These are phyloP conservation scores for Penicilliopsis zonata DNA, from an alignment of 495 filamentous ascomycete species.

Conservation along the genomic window DNA sequence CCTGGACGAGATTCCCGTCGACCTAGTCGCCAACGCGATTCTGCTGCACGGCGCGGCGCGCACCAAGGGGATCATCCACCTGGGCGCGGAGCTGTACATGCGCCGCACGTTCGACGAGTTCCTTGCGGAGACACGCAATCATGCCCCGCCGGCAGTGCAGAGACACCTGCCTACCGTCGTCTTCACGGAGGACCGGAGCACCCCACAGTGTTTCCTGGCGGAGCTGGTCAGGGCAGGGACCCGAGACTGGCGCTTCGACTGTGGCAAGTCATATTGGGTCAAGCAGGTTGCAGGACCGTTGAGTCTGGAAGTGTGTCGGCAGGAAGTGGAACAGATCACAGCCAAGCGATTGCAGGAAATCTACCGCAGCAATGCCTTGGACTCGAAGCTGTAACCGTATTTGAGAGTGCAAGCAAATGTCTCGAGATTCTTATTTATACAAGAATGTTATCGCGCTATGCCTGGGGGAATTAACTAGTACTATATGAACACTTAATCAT, in stretches of 20 bases:
- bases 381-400: conserved; percentile 1
- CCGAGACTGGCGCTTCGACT: conserved; percentile 1
- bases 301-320: background rate
- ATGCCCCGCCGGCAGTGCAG: background rate
- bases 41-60: conserved; percentile 21
- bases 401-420: no score
- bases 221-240: conserved; percentile 1
- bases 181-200: conserved; percentile 1
- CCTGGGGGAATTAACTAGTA: background rate
- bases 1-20: conserved; percentile 28
- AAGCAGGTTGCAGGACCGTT: conserved; percentile 1
- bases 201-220: conserved; percentile 1
- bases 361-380: background rate
- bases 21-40: conserved; percentile 28
- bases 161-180: background rate
- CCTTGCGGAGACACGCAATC: background rate
- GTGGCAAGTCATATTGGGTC: conserved; percentile 1
- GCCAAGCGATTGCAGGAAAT: background rate
- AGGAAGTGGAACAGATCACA: background rate
- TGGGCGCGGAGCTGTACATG: conserved; percentile 2
- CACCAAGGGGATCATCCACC: conserved; percentile 16
- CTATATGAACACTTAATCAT: background rate
- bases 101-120: conserved; percentile 1
- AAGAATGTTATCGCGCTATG: no score
- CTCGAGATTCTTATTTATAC: no score